Conservation (phyloP, 78 protist genomes). For the Diacronema lutheri region DNA sequence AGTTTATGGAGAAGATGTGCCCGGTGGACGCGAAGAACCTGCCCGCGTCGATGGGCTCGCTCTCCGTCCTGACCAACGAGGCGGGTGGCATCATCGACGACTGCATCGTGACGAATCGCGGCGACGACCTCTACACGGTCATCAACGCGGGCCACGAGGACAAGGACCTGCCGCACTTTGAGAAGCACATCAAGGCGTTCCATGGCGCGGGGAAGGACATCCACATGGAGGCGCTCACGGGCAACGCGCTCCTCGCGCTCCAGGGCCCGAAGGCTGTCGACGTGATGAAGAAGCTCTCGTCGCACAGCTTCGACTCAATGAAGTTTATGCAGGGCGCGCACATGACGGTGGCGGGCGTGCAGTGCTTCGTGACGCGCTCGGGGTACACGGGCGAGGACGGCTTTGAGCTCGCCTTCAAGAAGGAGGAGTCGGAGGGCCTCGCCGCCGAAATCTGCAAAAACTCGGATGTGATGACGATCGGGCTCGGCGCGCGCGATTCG, state of each 20-base stretch:
- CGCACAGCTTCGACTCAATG: conserved; percentile 48
- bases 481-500: conserved; percentile 94
- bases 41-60: conserved; percentile 14
- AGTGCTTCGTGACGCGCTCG: conserved; percentile 60
- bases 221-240: conserved; percentile 47
- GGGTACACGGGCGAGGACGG: conserved; percentile 99
- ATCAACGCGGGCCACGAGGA: conserved; percentile 93
- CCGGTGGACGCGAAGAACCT: conserved; percentile 66
- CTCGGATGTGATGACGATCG: conserved; percentile 46
- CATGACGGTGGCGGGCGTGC: neutral
- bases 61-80: conserved; percentile 70
- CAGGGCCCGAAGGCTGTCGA: conserved; percentile 88
- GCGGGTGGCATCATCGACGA: conserved; percentile 96
- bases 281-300: conserved; percentile 28
- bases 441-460: too few relatives aligned
- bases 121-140: conserved; percentile 77
- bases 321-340: conserved; percentile 64
- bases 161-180: conserved; percentile 81
- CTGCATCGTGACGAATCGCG: conserved; percentile 53
- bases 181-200: conserved; percentile 28
- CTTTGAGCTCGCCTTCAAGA: conserved; percentile 81
- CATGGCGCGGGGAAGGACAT: conserved; percentile 27
- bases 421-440: neutral
- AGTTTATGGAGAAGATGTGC: conserved; percentile 76
- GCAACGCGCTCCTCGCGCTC: conserved; percentile 60